Evolutionary conservation across 305 asterid genomes (phyloP).

Genomic region (Fraxinus nigra): DNA sequence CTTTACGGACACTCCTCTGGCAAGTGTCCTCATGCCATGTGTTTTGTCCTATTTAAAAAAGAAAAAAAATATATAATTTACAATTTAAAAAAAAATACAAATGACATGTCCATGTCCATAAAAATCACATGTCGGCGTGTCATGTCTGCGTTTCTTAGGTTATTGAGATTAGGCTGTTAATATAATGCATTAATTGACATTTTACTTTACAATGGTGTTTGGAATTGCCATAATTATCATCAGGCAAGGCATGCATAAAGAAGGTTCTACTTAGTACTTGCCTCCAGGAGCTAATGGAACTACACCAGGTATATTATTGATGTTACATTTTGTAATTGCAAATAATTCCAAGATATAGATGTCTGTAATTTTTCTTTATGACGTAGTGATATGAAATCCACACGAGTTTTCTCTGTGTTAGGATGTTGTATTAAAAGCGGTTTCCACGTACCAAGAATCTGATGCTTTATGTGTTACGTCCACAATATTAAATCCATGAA

Average conservation of each 20-base stretch:
- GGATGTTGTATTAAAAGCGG: not conserved
- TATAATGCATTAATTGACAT: constrained; percentile 1
- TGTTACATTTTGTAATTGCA: constrained; percentile 3
- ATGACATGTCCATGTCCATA: no score
- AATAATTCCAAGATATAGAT: constrained; percentile 3
- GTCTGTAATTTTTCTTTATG: not conserved
- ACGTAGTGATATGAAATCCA: not conserved
- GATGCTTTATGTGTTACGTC: not conserved
- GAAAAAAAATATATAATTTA: not conserved
- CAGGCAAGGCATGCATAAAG: constrained; percentile 99
- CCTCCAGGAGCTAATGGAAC: constrained; percentile 98
- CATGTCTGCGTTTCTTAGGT: no score
- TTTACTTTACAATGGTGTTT: constrained; percentile 16
- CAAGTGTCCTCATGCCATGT: not conserved
- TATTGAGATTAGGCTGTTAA: not conserved
- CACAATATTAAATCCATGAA: not conserved
- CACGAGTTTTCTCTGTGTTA: not conserved
- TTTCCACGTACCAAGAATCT: not conserved
- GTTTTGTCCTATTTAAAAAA: not conserved
- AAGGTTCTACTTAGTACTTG: constrained; percentile 97
- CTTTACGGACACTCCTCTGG: not conserved
- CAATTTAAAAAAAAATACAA: no score
- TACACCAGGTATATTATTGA: constrained; percentile 77
- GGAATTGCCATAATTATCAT: constrained; percentile 19
- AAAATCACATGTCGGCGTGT: no score